Conservation (phyloP, 2,329 filamentous ascomycete genomes). For the Scedosporium apiospermum region DNA sequence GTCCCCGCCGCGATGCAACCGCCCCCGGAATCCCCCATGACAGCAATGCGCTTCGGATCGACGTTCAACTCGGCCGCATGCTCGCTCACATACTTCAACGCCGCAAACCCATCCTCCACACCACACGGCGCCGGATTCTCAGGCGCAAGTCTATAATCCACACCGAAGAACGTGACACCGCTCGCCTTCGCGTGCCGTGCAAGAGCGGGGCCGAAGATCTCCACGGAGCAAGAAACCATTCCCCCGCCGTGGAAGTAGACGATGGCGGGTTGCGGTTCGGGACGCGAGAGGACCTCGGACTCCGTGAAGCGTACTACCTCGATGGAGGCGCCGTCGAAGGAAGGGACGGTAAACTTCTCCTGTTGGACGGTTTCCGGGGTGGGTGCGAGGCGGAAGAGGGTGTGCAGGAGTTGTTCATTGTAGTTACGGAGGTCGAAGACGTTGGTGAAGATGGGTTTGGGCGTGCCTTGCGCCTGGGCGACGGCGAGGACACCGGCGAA, state of each 20-base stretch:
- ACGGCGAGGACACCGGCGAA: slow-evolving; percentile 1
- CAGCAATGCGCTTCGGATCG: slow-evolving; percentile 11
- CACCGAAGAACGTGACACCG: slow-evolving; percentile 23
- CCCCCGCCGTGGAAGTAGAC: slow-evolving; percentile 32
- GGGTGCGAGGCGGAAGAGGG: neutral
- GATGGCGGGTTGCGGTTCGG: slow-evolving; percentile 17
- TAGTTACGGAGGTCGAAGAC: neutral
- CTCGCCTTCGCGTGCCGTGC: slow-evolving; percentile 16
- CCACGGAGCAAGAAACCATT: slow-evolving; percentile 22
- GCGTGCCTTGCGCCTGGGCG: neutral
- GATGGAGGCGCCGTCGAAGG: slow-evolving; percentile 11
- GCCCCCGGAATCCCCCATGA: slow-evolving; percentile 15
- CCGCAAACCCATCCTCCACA: slow-evolving; percentile 25
- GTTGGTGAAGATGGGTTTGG: neutral
- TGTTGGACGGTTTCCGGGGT: slow-evolving; percentile 7
- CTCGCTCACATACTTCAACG: slow-evolving; percentile 14
- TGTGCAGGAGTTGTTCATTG: slow-evolving; percentile 1
- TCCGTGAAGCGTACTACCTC: slow-evolving; percentile 12
- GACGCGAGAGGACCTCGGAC: neutral
- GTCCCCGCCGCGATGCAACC: slow-evolving; percentile 13
- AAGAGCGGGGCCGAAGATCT: slow-evolving; percentile 16
- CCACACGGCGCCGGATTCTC: slow-evolving; percentile 26
- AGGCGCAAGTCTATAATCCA: slow-evolving; percentile 34
- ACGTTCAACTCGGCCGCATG: slow-evolving; percentile 14
- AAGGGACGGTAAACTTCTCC: slow-evolving; percentile 10